phyloP scores from a whole-genome alignment of 2,329 filamentous ascomycete genomes.

The Pleurostoma richardsiae region DNA sequence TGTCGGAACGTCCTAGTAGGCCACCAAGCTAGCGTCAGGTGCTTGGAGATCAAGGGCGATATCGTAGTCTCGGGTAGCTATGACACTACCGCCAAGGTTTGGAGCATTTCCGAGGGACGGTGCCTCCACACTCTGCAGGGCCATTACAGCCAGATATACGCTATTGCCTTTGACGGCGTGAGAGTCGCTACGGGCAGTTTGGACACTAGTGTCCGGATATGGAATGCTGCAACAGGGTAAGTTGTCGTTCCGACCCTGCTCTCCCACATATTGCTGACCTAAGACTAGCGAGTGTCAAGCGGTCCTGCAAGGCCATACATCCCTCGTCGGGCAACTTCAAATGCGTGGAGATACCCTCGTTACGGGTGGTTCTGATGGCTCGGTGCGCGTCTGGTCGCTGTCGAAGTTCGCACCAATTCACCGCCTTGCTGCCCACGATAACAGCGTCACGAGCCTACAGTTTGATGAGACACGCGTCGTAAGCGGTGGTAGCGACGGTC shows the following conservation, averaged over 20 bases:
- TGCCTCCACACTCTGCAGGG: slow-evolving; percentile 87
- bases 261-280: slow-evolving; percentile 21
- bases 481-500: slow-evolving; percentile 92
- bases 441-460: slow-evolving; percentile 94
- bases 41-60: slow-evolving; percentile 92
- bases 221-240: slow-evolving; percentile 86
- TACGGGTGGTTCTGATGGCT: slow-evolving; percentile 93
- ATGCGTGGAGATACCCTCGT: slow-evolving; percentile 93
- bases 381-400: slow-evolving; percentile 92
- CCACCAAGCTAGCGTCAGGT: slow-evolving; percentile 92
- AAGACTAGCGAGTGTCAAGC: slow-evolving; percentile 68
- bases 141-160: slow-evolving; percentile 98
- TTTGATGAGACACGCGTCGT: slow-evolving; percentile 96
- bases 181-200: slow-evolving; percentile 92
- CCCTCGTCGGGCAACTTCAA: slow-evolving; percentile 91
- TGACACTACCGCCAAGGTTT: slow-evolving; percentile 93
- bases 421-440: slow-evolving; percentile 91
- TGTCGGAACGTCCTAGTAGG: slow-evolving; percentile 91
- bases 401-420: slow-evolving; percentile 89
- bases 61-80: slow-evolving; percentile 98
- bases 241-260: slow-evolving; percentile 21
- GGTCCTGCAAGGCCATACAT: slow-evolving; percentile 94
- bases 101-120: slow-evolving; percentile 94
- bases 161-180: slow-evolving; percentile 92
- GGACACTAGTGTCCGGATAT: slow-evolving; percentile 94